Percentiles rank a stretch among this genome's conserved stretches.
phyloP scores from a whole-genome alignment of 306 rosid species.

The Prosopis cineraria region DNA sequence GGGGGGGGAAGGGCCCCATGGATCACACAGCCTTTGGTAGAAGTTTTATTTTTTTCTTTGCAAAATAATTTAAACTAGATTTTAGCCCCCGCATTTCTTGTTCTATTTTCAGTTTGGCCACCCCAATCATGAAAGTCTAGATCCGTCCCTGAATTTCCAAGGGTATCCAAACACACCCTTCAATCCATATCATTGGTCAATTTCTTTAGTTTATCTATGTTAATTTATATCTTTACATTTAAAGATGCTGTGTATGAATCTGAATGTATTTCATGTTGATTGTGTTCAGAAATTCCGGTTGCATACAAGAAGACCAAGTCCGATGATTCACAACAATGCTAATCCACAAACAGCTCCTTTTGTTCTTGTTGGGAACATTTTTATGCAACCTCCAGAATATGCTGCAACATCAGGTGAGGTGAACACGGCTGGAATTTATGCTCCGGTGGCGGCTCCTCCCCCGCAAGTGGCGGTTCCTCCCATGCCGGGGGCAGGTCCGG shows the following conservation, averaged over 20 bases:
- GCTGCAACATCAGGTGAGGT: constrained; percentile 49
- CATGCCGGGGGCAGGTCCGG: neutral
- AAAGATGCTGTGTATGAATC: neutral
- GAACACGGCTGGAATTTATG: constrained; percentile 51
- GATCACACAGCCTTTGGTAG: no score
- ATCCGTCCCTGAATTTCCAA: no score
- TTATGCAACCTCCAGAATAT: constrained; percentile 78
- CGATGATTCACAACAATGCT: constrained; percentile 47
- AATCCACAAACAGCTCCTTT: constrained; percentile 60
- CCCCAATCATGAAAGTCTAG: no score
- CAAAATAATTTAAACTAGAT: no score
- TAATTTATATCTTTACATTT: neutral
- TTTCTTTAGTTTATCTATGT: no score
- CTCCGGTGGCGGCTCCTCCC: constrained; percentile 67
- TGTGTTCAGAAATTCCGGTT: constrained; percentile 76
- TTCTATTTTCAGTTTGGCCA: no score
- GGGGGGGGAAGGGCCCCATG: no score
- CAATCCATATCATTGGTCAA: no score
- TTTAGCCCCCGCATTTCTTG: no score
- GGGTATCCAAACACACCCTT: no score
- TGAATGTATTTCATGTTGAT: neutral
- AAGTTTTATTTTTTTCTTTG: no score
- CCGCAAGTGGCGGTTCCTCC: neutral
- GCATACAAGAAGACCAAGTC: constrained; percentile 74
- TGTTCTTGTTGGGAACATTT: constrained; percentile 80